phyloP scores from a whole-genome alignment of 2,329 filamentous ascomycete species.

The Calonectria honghensis region DNA sequence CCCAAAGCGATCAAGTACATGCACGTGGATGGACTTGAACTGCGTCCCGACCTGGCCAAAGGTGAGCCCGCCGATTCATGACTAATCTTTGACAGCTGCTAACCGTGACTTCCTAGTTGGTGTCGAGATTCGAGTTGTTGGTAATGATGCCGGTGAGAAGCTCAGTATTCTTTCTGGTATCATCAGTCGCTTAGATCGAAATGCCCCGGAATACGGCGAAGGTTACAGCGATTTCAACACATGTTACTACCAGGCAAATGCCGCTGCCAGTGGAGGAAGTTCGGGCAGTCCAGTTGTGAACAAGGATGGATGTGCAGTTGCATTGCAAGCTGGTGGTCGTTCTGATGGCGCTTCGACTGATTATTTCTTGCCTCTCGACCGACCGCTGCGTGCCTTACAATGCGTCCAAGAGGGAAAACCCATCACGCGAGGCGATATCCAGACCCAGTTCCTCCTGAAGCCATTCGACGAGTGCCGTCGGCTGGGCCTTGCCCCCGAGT shows the following conservation, averaged over 20 bases:
- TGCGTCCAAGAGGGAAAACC: conserved; percentile 86
- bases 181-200: conserved; percentile 95
- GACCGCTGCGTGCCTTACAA: conserved; percentile 89
- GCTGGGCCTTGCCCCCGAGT: conserved; percentile 87
- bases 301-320: conserved; percentile 92
- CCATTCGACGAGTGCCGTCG: conserved; percentile 97
- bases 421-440: conserved; percentile 95
- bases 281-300: conserved; percentile 99
- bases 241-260: conserved; percentile 98
- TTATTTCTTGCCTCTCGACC: conserved; percentile 96
- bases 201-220: conserved; percentile 97
- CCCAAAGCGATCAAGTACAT: conserved; percentile 98
- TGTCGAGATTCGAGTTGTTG: conserved; percentile 95
- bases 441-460: conserved; percentile 97
- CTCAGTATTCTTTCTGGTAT: conserved; percentile 98
- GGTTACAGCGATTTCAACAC: conserved; percentile 98
- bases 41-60: conserved; percentile 90
- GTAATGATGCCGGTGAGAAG: conserved; percentile 99
- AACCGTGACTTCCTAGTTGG: conserved; percentile 75
- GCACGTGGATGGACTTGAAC: conserved; percentile 85
- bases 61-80: conserved; percentile 61
- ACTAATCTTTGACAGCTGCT: conserved; percentile 31
- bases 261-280: conserved; percentile 95
- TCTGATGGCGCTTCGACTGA: conserved; percentile 97
- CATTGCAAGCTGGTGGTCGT: conserved; percentile 93